phyloP scores from a whole-genome alignment of 306 rosid species.

The Medicago ruthenica region DNA sequence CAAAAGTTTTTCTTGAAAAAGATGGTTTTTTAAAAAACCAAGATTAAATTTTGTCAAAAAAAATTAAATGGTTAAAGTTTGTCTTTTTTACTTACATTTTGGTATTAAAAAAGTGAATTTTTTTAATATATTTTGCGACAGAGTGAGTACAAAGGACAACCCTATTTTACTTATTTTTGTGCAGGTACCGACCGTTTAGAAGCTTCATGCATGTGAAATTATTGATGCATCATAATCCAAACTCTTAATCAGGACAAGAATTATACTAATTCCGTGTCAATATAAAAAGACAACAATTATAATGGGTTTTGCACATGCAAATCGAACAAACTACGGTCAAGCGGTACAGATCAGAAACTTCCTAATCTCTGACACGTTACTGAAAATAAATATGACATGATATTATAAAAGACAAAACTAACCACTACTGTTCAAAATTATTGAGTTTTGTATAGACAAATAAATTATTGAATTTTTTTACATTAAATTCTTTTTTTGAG shows the following conservation, averaged over 20 bases:
- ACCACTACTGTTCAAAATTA: neutral
- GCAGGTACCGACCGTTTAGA: neutral
- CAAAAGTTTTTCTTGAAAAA: too few species aligned
- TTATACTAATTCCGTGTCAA: neutral
- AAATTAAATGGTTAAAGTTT: too few species aligned
- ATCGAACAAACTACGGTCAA: constrained; percentile 26
- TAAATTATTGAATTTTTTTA: too few species aligned
- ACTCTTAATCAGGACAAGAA: constrained; percentile 23
- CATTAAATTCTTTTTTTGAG: too few species aligned
- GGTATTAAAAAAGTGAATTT: too few species aligned
- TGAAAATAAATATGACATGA: neutral
- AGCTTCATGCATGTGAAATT: constrained; percentile 46
- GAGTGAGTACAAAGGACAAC: too few species aligned
- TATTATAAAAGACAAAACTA: neutral
- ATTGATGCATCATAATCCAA: constrained; percentile 19
- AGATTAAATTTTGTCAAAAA: too few species aligned
- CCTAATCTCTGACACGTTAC: constrained; percentile 49
- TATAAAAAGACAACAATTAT: neutral
- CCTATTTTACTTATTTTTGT: constrained; percentile 10
- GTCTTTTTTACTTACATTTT: too few species aligned
- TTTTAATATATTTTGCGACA: too few species aligned
- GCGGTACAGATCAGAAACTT: constrained; percentile 51
- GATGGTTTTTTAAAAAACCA: too few species aligned
- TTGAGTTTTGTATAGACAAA: neutral
- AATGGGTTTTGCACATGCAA: constrained; percentile 27